phyloP scores from a whole-genome alignment of 768 basidiomycete genomes.

The Piloderma croceum region DNA sequence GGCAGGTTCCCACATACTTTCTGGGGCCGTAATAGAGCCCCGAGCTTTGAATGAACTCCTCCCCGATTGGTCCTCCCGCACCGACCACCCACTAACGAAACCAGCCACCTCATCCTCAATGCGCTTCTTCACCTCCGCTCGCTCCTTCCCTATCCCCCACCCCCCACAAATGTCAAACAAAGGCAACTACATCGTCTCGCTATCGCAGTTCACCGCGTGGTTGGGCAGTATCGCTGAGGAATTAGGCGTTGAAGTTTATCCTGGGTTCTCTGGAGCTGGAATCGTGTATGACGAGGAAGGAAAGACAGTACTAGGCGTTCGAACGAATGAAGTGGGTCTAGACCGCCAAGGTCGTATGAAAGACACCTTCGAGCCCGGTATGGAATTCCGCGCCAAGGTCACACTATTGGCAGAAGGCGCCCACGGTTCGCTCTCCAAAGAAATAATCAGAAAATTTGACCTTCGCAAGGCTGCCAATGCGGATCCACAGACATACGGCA shows the following conservation, averaged over 20 bases:
- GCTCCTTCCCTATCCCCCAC: slow-evolving; percentile 80
- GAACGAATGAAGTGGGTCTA: slow-evolving; percentile 92
- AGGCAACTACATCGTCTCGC: slow-evolving; percentile 88
- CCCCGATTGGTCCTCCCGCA: slow-evolving; percentile 74
- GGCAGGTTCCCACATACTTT: slow-evolving; percentile 92
- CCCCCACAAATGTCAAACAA: slow-evolving; percentile 96
- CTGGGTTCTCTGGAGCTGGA: slow-evolving; percentile 91
- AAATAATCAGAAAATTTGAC: slow-evolving; percentile 66
- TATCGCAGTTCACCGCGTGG: slow-evolving; percentile 88
- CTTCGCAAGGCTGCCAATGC: slow-evolving; percentile 50
- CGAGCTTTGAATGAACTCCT: slow-evolving; percentile 86
- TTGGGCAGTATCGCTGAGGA: slow-evolving; percentile 80
- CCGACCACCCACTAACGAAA: slow-evolving; percentile 74
- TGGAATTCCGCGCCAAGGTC: slow-evolving; percentile 90
- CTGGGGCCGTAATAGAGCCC: slow-evolving; percentile 93
- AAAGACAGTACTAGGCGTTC: slow-evolving; percentile 63
- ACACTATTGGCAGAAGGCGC: slow-evolving; percentile 94
- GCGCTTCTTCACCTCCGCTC: slow-evolving; percentile 72
- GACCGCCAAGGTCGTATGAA: slow-evolving; percentile 73
- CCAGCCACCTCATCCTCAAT: slow-evolving; percentile 75
- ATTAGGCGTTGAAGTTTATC: slow-evolving; percentile 90
- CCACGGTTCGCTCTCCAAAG: slow-evolving; percentile 86
- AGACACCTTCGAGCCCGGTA: slow-evolving; percentile 89
- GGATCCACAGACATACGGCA: slow-evolving; percentile 91
- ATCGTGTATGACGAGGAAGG: slow-evolving; percentile 58